Evolutionary conservation across 1,284 basidiomycete genomes (phyloP).

Genomic region (Exobasidium cylindrosporum): DNA sequence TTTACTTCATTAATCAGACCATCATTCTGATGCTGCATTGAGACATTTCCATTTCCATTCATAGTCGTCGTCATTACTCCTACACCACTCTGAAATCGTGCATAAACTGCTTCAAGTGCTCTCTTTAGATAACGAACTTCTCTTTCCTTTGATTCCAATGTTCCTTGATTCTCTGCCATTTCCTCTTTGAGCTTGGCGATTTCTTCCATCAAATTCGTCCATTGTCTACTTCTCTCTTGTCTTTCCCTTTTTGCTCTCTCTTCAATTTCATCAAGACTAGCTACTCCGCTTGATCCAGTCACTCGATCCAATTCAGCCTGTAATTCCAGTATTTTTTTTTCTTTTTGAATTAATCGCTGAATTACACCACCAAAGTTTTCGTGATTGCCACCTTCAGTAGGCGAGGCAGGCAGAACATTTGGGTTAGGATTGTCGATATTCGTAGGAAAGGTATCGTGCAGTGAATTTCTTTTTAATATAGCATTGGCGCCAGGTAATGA

Average conservation of each 20-base stretch:
- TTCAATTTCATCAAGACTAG: constrained; percentile 18
- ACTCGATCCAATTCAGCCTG: constrained; percentile 68
- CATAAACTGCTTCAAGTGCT: constrained; percentile 78
- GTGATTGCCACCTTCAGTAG: constrained; percentile 27
- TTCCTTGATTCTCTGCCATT: constrained; percentile 63
- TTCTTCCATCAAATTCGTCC: constrained; percentile 73
- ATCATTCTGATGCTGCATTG: constrained; percentile 11
- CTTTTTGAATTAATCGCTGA: constrained; percentile 75
- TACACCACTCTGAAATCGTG: constrained; percentile 60
- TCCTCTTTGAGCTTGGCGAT: constrained; percentile 69
- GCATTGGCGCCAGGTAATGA: constrained; percentile 57
- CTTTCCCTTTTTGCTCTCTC: constrained; percentile 67
- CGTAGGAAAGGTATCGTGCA: constrained; percentile 1
- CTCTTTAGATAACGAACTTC: constrained; percentile 74
- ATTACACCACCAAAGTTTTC: constrained; percentile 71
- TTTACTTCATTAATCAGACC: constrained; percentile 10
- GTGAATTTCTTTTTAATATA: constrained; percentile 39
- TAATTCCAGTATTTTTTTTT: constrained; percentile 74
- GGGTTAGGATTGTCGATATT: not conserved
- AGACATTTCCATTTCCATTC: constrained; percentile 33
- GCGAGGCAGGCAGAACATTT: constrained; percentile 4
- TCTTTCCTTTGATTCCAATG: constrained; percentile 65
- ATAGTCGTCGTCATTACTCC: constrained; percentile 52
- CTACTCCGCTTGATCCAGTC: not conserved
- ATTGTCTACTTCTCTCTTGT: constrained; percentile 73